These are phyloP conservation scores for Phtheirospermum japonicum DNA, from an alignment of 257 asterid species.

Conservation along the genomic window DNA sequence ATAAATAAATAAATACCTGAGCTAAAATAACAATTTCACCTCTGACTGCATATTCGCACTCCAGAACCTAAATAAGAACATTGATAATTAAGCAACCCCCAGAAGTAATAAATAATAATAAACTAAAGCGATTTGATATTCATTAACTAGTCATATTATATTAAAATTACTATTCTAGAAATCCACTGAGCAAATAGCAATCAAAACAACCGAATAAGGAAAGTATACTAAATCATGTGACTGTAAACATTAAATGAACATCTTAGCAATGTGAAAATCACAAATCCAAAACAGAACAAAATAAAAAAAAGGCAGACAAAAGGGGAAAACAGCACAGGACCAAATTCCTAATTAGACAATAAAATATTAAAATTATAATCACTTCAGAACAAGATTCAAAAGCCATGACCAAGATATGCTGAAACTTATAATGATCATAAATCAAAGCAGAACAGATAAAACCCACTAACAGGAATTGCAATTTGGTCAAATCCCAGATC, in stretches of 20 bases:
- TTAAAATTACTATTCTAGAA: not conserved
- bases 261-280: too few species aligned
- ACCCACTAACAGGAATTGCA: not conserved
- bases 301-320: too few species aligned
- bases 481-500: constrained; percentile 20
- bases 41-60: constrained; percentile 96
- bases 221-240: too few species aligned
- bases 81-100: not conserved
- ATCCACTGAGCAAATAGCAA: not conserved
- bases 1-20: constrained; percentile 48
- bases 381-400: not conserved
- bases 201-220: not conserved
- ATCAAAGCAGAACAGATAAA: constrained; percentile 1
- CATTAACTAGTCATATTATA: not conserved
- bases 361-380: too few species aligned
- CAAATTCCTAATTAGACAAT: too few species aligned
- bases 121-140: constrained; percentile 21
- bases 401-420: not conserved
- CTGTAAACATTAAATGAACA: too few species aligned
- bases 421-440: not conserved
- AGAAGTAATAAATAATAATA: too few species aligned
- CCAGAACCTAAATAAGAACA: constrained; percentile 51
- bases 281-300: too few species aligned
- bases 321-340: too few species aligned
- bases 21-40: constrained; percentile 92